These are phyloP conservation scores for Penicillium robsamsonii DNA, from an alignment of 495 filamentous ascomycete genomes.

Conservation along the genomic window DNA sequence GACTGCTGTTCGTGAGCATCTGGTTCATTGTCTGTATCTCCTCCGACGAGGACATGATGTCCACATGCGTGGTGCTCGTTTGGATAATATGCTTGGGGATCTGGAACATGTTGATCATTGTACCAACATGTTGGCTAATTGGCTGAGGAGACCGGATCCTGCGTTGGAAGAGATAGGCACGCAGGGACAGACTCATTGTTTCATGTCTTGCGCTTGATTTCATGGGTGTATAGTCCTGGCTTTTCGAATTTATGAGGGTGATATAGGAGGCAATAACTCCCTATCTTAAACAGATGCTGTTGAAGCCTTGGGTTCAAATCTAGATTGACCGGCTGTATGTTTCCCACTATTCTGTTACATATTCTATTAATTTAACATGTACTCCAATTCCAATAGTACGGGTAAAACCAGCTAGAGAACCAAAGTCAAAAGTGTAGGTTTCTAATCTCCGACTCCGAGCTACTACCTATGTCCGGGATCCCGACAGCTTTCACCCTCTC, in stretches of 20 bases:
- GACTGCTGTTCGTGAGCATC: constrained; percentile 16
- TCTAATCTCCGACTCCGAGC: background rate
- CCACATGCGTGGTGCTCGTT: constrained; percentile 17
- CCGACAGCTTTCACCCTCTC: background rate
- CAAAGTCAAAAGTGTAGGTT: background rate
- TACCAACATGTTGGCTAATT: constrained; percentile 17
- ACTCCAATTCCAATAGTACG: background rate
- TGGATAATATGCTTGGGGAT: constrained; percentile 17
- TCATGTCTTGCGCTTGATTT: constrained; percentile 17
- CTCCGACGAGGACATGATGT: constrained; percentile 17
- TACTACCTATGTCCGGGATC: background rate
- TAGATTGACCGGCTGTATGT: background rate
- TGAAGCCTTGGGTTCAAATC: background rate
- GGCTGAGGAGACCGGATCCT: constrained; percentile 14
- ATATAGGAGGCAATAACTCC: background rate
- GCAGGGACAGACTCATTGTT: constrained; percentile 16
- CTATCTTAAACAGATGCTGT: background rate
- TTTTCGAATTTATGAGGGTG: background rate
- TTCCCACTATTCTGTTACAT: background rate
- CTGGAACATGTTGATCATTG: constrained; percentile 21
- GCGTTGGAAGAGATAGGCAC: constrained; percentile 12
- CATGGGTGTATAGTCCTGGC: background rate
- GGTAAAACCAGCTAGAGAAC: background rate
- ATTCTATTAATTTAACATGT: background rate
- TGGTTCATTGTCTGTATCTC: constrained; percentile 20